A percentile compares a stretch with the other conserved stretches of the same genome.
phyloP scores from a whole-genome alignment of 1,284 basidiomycete genomes.

The Microbotryum violaceum region DNA sequence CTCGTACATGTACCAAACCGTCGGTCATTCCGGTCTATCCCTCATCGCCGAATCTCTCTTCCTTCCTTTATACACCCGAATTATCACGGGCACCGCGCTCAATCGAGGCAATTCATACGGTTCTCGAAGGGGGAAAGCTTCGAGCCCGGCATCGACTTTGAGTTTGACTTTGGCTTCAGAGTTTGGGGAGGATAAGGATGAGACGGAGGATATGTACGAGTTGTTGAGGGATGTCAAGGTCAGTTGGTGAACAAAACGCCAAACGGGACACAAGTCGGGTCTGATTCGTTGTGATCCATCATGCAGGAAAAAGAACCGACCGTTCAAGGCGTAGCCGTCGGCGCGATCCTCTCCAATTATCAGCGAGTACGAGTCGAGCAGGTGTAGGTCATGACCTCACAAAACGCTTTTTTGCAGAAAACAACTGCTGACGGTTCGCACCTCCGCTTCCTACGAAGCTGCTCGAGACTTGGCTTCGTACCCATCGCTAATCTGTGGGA shows the following conservation, averaged over 20 bases:
- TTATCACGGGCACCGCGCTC: conserved; percentile 73
- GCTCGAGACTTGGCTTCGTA: conserved; percentile 68
- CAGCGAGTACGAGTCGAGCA: conserved; percentile 95
- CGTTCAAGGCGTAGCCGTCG: conserved; percentile 79
- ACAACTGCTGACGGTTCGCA: background rate
- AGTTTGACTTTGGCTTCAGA: background rate
- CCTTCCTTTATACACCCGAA: conserved; percentile 72
- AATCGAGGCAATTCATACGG: conserved; percentile 84
- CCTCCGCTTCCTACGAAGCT: conserved; percentile 47
- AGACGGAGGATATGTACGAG: conserved; percentile 89
- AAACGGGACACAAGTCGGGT: too few species aligned
- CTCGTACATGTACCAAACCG: conserved; percentile 97
- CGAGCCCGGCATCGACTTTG: background rate
- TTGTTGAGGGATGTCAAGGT: conserved; percentile 75
- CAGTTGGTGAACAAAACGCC: conserved; percentile 22
- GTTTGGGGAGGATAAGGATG: conserved; percentile 64
- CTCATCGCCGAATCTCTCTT: conserved; percentile 76
- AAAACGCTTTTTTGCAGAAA: background rate
- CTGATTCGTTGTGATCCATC: too few species aligned
- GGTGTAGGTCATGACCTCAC: conserved; percentile 51
- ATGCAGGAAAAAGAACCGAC: too few species aligned
- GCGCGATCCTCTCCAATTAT: conserved; percentile 95
- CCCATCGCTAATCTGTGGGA: conserved; percentile 92
- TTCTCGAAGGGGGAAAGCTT: conserved; percentile 16
- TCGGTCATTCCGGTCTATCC: conserved; percentile 88